Percentiles rank a stretch among this genome's conserved stretches.
Evolutionary conservation across 768 basidiomycete species (phyloP).

Genomic region (Collybiopsis luxurians): DNA sequence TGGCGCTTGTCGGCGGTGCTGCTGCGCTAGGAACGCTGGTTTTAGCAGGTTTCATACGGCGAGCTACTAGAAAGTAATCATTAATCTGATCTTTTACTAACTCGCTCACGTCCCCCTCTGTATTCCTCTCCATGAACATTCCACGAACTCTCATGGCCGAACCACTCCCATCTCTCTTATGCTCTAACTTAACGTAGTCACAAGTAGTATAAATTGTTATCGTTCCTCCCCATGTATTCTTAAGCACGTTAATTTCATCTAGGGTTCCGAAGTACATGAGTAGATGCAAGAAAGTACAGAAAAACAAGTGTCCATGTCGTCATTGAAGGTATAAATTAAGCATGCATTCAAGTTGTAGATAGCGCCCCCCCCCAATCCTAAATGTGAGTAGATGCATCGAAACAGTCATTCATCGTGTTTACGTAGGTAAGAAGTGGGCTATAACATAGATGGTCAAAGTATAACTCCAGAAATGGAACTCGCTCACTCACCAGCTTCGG

Average conservation of each 20-base stretch:
- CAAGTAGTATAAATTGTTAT: constrained; percentile 1
- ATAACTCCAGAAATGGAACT: too few species aligned
- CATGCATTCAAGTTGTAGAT: too few species aligned
- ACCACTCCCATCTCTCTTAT: background rate
- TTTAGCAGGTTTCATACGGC: constrained; percentile 79
- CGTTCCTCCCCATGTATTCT: background rate
- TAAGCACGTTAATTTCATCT: background rate
- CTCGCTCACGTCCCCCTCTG: constrained; percentile 7
- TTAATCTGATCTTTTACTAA: constrained; percentile 1
- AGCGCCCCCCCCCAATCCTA: too few species aligned
- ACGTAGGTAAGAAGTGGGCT: constrained; percentile 4
- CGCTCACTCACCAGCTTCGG: constrained; percentile 62
- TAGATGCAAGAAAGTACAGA: too few species aligned
- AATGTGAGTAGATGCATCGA: background rate
- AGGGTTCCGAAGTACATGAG: too few species aligned
- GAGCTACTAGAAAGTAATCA: constrained; percentile 58
- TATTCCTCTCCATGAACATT: background rate
- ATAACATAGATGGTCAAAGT: background rate
- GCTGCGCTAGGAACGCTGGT: constrained; percentile 81
- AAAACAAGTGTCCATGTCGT: too few species aligned
- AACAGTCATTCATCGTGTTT: background rate
- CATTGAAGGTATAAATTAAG: too few species aligned
- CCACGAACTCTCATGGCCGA: background rate
- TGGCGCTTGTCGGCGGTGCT: constrained; percentile 91
- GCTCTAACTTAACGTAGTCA: background rate